Base-by-base conservation (phyloP, 805 yeast genomes). In the Candida ulmi region DNA sequence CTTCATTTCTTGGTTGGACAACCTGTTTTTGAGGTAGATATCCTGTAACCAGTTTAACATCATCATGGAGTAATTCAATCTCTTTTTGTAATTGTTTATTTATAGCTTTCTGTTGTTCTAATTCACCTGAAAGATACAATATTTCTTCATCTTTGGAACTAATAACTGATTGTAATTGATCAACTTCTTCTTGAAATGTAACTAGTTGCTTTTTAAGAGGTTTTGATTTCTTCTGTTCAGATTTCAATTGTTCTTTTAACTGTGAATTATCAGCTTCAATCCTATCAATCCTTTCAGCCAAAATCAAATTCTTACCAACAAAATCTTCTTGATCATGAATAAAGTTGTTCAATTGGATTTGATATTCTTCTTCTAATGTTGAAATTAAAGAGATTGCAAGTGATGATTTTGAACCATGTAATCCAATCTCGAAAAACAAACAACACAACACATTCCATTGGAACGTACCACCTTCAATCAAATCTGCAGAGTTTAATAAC, bases 281-380 rank as follows among this genome's bases (percentile, higher is more conserved):
- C 37, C 42, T 12, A 31, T 41, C 31, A 21, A 39, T 46, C 35
- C 37, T 41, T 39, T 42, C 51, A 26, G 31, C 43, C 44, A 44
- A 47, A 7, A 47, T 21, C 40, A 51, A 36, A 32, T 42, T 45
- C 36, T 40, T 49, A 24, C 44, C 48, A 45, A 26, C 42, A n/a
- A 46, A 42, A 36, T 37, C 56, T 25, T 37, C 50, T 17, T 34
- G 51, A 34, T 47, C 58, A 44, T 45, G 44, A 41, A 43, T 47
- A 35, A 33, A 44, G 30, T 17, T 44, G 31, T 38, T 43, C 44
- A 42, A 46, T 34, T 37, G 40, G 30, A 9, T 25, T 30, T 45
- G 43, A 25, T 47, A 45, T 3, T 37, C 45, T 15, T 44, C 52
- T 8, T 38, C 36, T 23, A 41, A 38, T 21, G 33, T 33, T 2